A percentile compares a stretch with the other conserved stretches of the same genome.
These are phyloP conservation scores for Suillus lakei DNA, from an alignment of 768 basidiomycete species.

Conservation along the genomic window DNA sequence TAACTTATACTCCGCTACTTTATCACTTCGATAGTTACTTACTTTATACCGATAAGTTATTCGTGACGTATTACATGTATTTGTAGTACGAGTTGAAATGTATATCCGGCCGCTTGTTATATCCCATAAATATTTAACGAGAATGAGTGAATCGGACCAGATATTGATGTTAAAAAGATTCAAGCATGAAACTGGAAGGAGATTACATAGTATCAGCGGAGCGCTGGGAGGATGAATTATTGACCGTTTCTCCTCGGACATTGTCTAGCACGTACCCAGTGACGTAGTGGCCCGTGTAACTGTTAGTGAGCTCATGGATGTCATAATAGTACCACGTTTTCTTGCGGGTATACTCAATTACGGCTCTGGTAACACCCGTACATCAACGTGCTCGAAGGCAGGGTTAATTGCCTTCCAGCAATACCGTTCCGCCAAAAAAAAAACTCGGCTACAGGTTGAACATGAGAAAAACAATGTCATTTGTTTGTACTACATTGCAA, in stretches of 20 bases:
- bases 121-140: neutral
- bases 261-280: neutral
- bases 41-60: neutral
- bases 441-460: neutral
- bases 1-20: neutral
- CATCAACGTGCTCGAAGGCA: neutral
- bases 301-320: neutral
- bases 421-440: neutral
- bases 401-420: neutral
- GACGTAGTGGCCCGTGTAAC: neutral
- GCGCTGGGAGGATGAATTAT: neutral
- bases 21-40: neutral
- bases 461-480: neutral
- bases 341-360: neutral
- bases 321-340: neutral
- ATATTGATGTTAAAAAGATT: neutral
- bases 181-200: neutral
- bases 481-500: neutral
- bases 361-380: neutral
- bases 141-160: neutral
- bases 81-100: neutral
- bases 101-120: neutral
- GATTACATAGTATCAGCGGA: neutral
- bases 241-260: neutral
- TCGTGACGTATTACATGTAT: neutral